Base-by-base conservation (phyloP, 2,329 filamentous ascomycete genomes). In the Sclerotinia sclerotiorum region DNA sequence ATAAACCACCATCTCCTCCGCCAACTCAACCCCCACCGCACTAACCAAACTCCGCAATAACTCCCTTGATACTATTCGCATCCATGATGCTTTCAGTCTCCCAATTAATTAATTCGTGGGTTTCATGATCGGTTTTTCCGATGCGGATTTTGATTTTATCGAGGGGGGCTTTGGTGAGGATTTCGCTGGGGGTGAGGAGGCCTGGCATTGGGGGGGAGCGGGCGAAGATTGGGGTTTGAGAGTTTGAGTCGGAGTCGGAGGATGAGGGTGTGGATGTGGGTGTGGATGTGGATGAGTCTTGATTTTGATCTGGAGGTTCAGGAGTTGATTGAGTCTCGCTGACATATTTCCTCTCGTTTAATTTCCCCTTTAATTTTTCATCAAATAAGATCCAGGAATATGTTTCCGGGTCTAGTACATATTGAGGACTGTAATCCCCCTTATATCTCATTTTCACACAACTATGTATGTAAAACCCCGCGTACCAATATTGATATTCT, bases 401-500 rank as follows among this genome's bases (percentile, higher is more conserved):
- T 0, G 83, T 84, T 70, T 88, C 85, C 0, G 90, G 89, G 72
- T 94, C 90, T 15, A 94, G 83, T 15, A 95, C 84, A 74, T 89
- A 86, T 75, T 93, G 90, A 1, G 91, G 91, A 15, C 84, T 82
- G 77, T 91, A 95, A 75, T 93, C 89, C 69, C 88, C 90, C 81
- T 95, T 95, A 81, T 95, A 95, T 73, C 84, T 84, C 92, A 95
- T 94, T 81, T 95, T 95, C 65, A 85, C 83, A 74, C 91, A 94
- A 67, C 81, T 87, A 77, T 94, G 91, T 69, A 95, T 94, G 74
- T 94, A 95, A 78, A 88, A 94, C 7, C 92, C 88, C 7, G 87
- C 89, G 79, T 94, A 95, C 85, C 92, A 95, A 84, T 92, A 95
- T 55, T 84, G 80, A 74, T 94, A 93, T 0, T 86, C 88, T 7